Percentiles rank a stretch among this genome's conserved stretches.
Conservation (phyloP, 805 yeast species). For the Kazachstania martiniae region DNA sequence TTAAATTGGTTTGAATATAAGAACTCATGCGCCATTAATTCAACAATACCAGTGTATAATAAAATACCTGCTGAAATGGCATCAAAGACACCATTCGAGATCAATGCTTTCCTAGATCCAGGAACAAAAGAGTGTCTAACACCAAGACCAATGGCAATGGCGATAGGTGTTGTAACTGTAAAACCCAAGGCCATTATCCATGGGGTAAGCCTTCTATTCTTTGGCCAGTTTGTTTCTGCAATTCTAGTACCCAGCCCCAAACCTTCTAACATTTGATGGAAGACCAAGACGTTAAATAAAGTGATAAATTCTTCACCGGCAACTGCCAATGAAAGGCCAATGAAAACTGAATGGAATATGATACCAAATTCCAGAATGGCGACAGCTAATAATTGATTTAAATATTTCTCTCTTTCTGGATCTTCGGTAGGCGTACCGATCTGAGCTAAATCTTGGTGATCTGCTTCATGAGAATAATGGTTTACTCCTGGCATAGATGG, state of each 20-base stretch:
- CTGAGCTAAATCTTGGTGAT: constrained; percentile 10
- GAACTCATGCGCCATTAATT: constrained; percentile 65
- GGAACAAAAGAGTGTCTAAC: constrained; percentile 49
- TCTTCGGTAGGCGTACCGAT: constrained; percentile 8
- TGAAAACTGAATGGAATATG: constrained; percentile 63
- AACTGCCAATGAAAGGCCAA: constrained; percentile 58
- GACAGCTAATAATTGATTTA: constrained; percentile 45
- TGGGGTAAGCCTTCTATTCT: constrained; percentile 28
- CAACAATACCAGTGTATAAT: constrained; percentile 64
- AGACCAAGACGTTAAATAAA: constrained; percentile 52
- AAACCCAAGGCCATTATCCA: constrained; percentile 40
- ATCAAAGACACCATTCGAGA: constrained; percentile 56
- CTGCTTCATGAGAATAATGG: constrained; percentile 6
- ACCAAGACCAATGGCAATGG: constrained; percentile 68
- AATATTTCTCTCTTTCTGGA: constrained; percentile 34
- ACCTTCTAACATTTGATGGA: constrained; percentile 76
- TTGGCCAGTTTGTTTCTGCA: constrained; percentile 48
- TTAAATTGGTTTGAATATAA: constrained; percentile 52
- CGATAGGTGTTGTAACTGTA: constrained; percentile 54
- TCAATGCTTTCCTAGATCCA: constrained; percentile 40
- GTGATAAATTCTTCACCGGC: constrained; percentile 54
- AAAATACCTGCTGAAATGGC: constrained; percentile 63
- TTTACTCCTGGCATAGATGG: constrained; percentile 4
- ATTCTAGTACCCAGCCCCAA: constrained; percentile 67
- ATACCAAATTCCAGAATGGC: constrained; percentile 62